Conservation (phyloP, 2,329 filamentous ascomycete genomes). For the Juglanconis juglandina region DNA sequence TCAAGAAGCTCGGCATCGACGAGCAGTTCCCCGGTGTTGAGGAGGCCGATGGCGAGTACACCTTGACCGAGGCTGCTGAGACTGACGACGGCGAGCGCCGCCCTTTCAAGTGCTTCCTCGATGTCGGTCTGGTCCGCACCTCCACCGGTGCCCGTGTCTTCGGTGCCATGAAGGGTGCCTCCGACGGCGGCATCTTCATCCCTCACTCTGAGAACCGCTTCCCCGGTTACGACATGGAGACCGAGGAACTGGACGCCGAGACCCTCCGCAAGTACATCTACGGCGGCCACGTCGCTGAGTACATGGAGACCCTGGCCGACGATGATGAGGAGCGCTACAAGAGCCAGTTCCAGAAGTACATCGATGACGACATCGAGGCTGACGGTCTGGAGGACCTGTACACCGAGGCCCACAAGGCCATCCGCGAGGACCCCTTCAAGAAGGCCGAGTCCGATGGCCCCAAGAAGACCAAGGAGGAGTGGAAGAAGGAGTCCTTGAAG, state of each 20-base stretch:
- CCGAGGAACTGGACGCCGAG: slow-evolving; percentile 96
- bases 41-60: slow-evolving; percentile 95
- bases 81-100: slow-evolving; percentile 88
- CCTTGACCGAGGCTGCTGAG: slow-evolving; percentile 90
- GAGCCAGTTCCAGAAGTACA: slow-evolving; percentile 96
- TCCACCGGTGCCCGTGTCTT: slow-evolving; percentile 99
- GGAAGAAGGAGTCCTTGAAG: slow-evolving; percentile 94
- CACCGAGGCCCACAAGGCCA: slow-evolving; percentile 88
- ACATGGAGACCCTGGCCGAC: slow-evolving; percentile 99
- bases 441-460: slow-evolving; percentile 70
- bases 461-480: slow-evolving; percentile 97
- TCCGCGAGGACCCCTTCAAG: slow-evolving; percentile 98
- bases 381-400: slow-evolving; percentile 97
- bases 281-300: slow-evolving; percentile 96
- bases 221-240: slow-evolving; percentile 96
- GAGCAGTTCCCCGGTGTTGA: slow-evolving; percentile 93
- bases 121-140: slow-evolving; percentile 95
- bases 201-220: slow-evolving; percentile 99
- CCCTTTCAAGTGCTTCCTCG: slow-evolving; percentile 98
- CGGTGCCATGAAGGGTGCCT: slow-evolving; percentile 99
- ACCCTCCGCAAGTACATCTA: slow-evolving; percentile 99
- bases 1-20: slow-evolving; percentile 95
- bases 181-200: slow-evolving; percentile 93
- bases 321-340: slow-evolving; percentile 99
- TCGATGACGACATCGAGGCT: slow-evolving; percentile 93